Evolutionary conservation across 108 stramenopile genomes (phyloP), one percentile per base, ranked within the genome.

Genomic region (Cyclotella atomus): DNA sequence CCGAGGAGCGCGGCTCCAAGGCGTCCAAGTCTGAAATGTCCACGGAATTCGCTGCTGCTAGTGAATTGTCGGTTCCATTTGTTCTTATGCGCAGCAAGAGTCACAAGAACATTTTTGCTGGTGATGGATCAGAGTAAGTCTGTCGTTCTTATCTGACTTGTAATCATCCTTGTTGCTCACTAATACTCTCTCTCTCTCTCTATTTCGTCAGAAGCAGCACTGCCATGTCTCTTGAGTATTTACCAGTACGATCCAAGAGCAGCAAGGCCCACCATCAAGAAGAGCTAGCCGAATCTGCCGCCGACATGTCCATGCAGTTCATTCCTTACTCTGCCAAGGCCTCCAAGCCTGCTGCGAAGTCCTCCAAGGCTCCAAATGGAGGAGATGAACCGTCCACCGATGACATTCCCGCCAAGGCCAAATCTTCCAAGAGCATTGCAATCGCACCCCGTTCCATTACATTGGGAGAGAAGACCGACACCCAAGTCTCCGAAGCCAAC

Each of bases 401-500:
- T 41, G 49, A 21, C 49, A 8, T 50, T n/a, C 5, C 52, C 10
- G 52, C 21, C 10, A 52, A 41, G 9, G 9, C 52, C 21, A 52
- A 52, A 23, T 52, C 52, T 23, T 52, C 52, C 52, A 52, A 52
- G 23, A 52, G 4, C 20, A 52, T 52, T 52, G 21, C 52, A 10
- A 52, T 52, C 21, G 9, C 52, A 24, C 20, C 52, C 24, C 52
- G 12, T 52, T 23, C 52, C 52, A 52, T 52, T 52, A 52, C 52
- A 24, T 52, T 52, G 4, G 20, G 20, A n/a, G 21, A 52, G 52
- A 23, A 52, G 20, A 23, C 3, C 9, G 52, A 6, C 24, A 9
- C 52, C 9, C 52, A 52, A 23, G 52, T 52, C 21, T 52, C 20
- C 9, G 20, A 52, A 52, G 52, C 52, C 21, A 52, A 52, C 52